These are phyloP conservation scores for Alternaria sp. DNA, from an alignment of 2,329 filamentous ascomycete species.

Conservation along the genomic window DNA sequence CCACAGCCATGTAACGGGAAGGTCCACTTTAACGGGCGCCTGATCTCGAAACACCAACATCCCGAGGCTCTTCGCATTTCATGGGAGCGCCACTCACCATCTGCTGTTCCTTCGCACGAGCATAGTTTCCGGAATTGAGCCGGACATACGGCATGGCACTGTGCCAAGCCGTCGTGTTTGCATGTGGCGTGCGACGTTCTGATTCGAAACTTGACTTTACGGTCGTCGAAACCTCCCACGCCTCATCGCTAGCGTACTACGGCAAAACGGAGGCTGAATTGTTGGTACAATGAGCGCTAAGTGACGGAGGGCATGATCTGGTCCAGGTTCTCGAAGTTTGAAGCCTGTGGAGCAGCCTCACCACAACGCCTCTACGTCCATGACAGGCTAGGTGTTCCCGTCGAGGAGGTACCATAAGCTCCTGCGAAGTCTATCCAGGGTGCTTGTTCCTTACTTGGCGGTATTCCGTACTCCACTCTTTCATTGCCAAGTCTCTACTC, in stretches of 20 bases:
- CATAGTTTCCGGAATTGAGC: slow-evolving; percentile 11
- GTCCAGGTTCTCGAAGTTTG: slow-evolving; percentile 19
- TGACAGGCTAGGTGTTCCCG: slow-evolving; percentile 17
- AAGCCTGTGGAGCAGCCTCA: slow-evolving; percentile 28
- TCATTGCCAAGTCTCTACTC: slow-evolving; percentile 13
- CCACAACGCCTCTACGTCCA: slow-evolving; percentile 10
- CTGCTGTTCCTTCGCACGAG: background rate
- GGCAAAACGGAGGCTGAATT: background rate
- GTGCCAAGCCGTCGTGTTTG: slow-evolving; percentile 26
- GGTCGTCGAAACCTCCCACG: slow-evolving; percentile 25
- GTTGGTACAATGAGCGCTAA: slow-evolving; percentile 5
- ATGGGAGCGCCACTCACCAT: background rate
- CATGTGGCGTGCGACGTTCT: slow-evolving; percentile 19
- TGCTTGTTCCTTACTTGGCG: slow-evolving; percentile 14
- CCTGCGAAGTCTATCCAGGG: slow-evolving; percentile 3
- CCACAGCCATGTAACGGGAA: slow-evolving; percentile 19
- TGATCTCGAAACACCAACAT: slow-evolving; percentile 24
- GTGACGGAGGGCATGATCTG: slow-evolving; percentile 1
- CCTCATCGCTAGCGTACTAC: slow-evolving; percentile 18
- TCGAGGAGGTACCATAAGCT: slow-evolving; percentile 1
- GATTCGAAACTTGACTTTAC: slow-evolving; percentile 34
- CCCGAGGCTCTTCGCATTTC: slow-evolving; percentile 14
- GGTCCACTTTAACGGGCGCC: slow-evolving; percentile 20
- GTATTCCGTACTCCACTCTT: background rate
- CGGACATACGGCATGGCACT: slow-evolving; percentile 13